phyloP scores from a whole-genome alignment of 345 rosid genomes.

The Turnera subulata region DNA sequence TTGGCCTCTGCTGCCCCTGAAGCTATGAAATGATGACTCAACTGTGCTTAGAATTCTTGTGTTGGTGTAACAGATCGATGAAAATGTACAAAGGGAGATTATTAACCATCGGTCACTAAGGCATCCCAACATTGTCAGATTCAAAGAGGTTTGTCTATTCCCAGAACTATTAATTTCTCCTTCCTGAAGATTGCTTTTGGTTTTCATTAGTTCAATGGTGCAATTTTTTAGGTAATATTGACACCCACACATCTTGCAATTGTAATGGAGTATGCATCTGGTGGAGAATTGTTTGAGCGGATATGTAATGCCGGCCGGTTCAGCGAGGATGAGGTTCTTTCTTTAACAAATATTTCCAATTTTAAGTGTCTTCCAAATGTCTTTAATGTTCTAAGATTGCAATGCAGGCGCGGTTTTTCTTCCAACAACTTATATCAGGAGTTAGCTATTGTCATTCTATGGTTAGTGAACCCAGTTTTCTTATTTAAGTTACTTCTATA shows the following conservation, averaged over 20 bases:
- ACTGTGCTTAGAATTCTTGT: too few relatives aligned
- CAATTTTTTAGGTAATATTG: conserved; percentile 52
- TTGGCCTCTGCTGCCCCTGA: too few relatives aligned
- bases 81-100: conserved; percentile 85
- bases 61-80: conserved; percentile 69
- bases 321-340: conserved; percentile 82
- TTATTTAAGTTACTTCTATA: not conserved
- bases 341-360: not conserved
- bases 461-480: conserved; percentile 38
- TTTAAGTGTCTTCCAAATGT: not conserved
- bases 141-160: conserved; percentile 63
- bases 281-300: conserved; percentile 89
- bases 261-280: conserved; percentile 94
- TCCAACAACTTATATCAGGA: conserved; percentile 95
- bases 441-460: conserved; percentile 93
- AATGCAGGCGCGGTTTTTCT: conserved; percentile 91
- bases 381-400: not conserved
- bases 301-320: conserved; percentile 84
- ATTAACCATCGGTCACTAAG: conserved; percentile 87
- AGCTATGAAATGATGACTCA: not conserved
- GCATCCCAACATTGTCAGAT: conserved; percentile 96
- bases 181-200: not conserved
- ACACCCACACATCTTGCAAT: conserved; percentile 96
- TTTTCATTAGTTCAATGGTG: conserved; percentile 9
- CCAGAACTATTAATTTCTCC: not conserved